A percentile compares a stretch with the other conserved stretches of the same genome.
These are phyloP conservation scores for Pseudogymnoascus sp. DNA, from an alignment of 2,329 filamentous ascomycete genomes.

Conservation along the genomic window DNA sequence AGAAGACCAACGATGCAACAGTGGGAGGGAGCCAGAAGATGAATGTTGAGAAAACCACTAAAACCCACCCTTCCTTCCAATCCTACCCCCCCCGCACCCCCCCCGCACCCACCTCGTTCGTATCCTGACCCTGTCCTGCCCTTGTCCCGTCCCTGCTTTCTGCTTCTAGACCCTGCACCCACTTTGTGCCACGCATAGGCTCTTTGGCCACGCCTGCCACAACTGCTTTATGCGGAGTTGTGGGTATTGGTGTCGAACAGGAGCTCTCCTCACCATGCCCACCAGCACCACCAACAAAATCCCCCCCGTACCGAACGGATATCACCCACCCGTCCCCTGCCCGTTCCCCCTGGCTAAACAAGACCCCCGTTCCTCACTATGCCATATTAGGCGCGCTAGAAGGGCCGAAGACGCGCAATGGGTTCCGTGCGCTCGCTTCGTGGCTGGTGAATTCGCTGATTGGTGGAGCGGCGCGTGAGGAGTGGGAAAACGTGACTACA, in stretches of 20 bases:
- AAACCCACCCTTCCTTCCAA: neutral
- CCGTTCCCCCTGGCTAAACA: neutral
- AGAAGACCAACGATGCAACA: neutral
- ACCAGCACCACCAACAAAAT: neutral
- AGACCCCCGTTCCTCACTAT: neutral
- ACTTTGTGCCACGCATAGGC: neutral
- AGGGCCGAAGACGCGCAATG: neutral
- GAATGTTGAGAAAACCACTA: conserved; percentile 5
- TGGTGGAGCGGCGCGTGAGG: neutral
- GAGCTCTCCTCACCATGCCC: neutral
- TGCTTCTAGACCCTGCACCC: neutral
- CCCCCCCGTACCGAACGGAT: neutral
- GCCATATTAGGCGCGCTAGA: neutral
- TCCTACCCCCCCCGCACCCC: neutral
- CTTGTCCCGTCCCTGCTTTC: neutral
- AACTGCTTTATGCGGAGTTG: conserved; percentile 1
- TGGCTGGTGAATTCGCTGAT: neutral
- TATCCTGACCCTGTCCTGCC: neutral
- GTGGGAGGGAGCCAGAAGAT: neutral
- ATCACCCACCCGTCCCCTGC: neutral
- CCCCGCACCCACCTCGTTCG: neutral
- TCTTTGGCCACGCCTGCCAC: neutral
- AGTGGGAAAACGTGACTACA: neutral
- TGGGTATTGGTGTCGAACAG: neutral
- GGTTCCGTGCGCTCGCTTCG: neutral